phyloP scores from a whole-genome alignment of 106 monocot species.

The Amphibolis antarctica region DNA sequence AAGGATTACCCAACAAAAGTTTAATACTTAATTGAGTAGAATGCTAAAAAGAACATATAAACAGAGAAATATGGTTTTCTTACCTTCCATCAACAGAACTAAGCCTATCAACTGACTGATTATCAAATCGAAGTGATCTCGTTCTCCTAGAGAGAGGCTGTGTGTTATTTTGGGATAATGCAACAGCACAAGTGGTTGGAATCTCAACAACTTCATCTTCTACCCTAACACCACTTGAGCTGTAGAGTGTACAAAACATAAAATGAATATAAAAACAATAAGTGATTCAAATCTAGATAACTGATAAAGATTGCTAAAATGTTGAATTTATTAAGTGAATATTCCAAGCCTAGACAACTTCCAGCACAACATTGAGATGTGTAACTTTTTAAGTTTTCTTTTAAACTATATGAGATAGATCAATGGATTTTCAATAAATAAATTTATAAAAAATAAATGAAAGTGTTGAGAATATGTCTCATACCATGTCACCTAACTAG shows the following conservation, averaged over 20 bases:
- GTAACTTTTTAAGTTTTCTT: not conserved
- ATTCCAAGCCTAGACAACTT: no score
- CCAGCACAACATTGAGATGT: not conserved
- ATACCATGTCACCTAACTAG: no score
- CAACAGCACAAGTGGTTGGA: conserved; percentile 26
- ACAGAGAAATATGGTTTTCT: conserved; percentile 1
- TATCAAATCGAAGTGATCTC: conserved; percentile 56
- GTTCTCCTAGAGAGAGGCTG: conserved; percentile 87
- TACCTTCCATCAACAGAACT: conserved; percentile 85
- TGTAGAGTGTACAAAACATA: conserved; percentile 22
- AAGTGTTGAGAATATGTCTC: no score
- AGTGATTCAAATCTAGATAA: conserved; percentile 2
- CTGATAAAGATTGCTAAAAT: no score
- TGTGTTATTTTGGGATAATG: conserved; percentile 35
- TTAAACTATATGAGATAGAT: not conserved
- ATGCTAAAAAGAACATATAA: not conserved
- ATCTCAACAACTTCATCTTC: conserved; percentile 53
- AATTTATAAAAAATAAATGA: no score
- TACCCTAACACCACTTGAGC: conserved; percentile 45
- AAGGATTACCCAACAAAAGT: no score
- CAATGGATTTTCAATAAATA: no score
- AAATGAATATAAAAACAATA: not conserved
- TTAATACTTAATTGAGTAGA: not conserved
- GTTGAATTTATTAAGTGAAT: no score
- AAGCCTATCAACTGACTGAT: conserved; percentile 36